Percentiles rank a stretch among this genome's conserved stretches.
Conservation (phyloP, 2,329 filamentous ascomycete genomes). For the Claviceps sp. region DNA sequence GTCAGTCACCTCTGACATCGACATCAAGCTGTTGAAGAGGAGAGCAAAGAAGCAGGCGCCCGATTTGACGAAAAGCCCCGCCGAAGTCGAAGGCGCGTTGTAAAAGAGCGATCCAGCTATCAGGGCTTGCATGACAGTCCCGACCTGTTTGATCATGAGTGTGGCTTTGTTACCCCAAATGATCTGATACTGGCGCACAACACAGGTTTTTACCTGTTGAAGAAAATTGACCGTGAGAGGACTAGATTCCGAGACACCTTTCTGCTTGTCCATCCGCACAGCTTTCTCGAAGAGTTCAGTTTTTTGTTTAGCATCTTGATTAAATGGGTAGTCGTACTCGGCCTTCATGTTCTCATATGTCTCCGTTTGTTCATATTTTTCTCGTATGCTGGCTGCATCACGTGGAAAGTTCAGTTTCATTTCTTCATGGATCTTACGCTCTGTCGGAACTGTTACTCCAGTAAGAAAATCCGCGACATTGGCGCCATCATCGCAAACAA, state of each 20-base stretch:
- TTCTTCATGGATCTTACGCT: slow-evolving; percentile 43
- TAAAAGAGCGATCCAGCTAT: slow-evolving; percentile 57
- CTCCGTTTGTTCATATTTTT: slow-evolving; percentile 36
- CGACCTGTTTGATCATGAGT: slow-evolving; percentile 47
- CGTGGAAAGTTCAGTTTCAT: slow-evolving; percentile 29
- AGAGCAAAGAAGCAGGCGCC: slow-evolving; percentile 53
- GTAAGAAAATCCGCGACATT: slow-evolving; percentile 55
- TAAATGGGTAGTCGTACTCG: slow-evolving; percentile 44
- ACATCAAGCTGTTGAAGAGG: slow-evolving; percentile 46
- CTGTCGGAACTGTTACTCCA: slow-evolving; percentile 52
- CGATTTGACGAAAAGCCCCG: slow-evolving; percentile 49
- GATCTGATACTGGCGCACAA: slow-evolving; percentile 50
- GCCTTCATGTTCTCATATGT: slow-evolving; percentile 36
- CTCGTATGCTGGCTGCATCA: slow-evolving; percentile 29
- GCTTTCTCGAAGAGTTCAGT: slow-evolving; percentile 41
- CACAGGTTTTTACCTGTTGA: slow-evolving; percentile 41
- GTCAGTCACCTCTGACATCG: slow-evolving; percentile 53
- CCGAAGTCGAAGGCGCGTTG: slow-evolving; percentile 41
- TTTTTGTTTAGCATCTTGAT: slow-evolving; percentile 30
- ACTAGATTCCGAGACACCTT: slow-evolving; percentile 36
- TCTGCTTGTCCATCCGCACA: slow-evolving; percentile 40
- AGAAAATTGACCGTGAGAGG: slow-evolving; percentile 41
- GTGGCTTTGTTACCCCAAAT: slow-evolving; percentile 51
- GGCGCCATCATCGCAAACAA: slow-evolving; percentile 46
- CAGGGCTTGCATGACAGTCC: slow-evolving; percentile 44